Evolutionary conservation across 2,329 filamentous ascomycete species (phyloP), one percentile per base, ranked within the genome.

Genomic region (Beauveria sp.): DNA sequence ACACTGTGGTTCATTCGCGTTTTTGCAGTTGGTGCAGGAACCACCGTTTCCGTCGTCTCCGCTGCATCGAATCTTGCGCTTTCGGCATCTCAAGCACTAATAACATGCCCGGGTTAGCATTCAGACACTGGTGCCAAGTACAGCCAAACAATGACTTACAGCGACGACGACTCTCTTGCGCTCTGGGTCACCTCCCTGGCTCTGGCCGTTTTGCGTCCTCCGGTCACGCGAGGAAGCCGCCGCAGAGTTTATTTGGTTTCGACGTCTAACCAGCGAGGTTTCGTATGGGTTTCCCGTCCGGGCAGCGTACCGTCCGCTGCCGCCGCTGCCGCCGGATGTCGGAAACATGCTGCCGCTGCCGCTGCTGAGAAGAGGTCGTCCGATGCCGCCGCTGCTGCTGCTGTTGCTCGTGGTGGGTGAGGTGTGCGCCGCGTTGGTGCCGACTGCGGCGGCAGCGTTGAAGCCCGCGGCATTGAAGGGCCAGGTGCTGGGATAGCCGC

Each of bases 51-150:
- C 89, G 40, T 82, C 80, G 71, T 96, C 91, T 49, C 93, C 93
- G 69, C 90, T 96, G 77, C 93, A 98, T 67, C 91, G 88, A 68
- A 98, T 98, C 79, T 98, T 98, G 63, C 93, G 85, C 77, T 93
- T 93, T 63, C 93, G 86, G 75, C 93, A 98, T 66, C 93, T 86
- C 42, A 86, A 85, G 73, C 93, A 98, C 93, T 97, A 66, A 61
- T 22, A 7, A 40, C 5, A 26, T 12, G 30, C 10, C 20, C 2
- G 38, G n/a, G n/a, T 8, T n/a, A 43, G 18, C 40, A 30, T 30
- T 20, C 9, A 20, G 7, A 43, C 2, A 16, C 30, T 34, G 30
- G 30, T 5, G 10, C 10, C 10, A 34, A 4, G 30, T 16, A 16
- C 52, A 18, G 20, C 22, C 8, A n/a, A 14, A 16, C 3, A 2